phyloP scores from a whole-genome alignment of 257 asterid genomes.

The Solanum neorickii region DNA sequence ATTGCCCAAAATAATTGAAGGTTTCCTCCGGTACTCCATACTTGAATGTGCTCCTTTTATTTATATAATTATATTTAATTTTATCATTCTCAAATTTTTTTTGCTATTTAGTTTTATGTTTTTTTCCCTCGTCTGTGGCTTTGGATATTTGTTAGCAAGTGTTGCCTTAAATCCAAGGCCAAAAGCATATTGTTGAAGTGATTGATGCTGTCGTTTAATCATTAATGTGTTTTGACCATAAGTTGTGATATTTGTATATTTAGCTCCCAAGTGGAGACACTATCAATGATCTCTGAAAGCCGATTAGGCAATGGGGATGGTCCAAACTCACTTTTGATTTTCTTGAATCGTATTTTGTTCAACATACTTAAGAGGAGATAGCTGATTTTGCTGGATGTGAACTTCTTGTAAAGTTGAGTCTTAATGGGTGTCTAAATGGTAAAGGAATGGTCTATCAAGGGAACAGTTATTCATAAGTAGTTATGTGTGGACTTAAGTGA shows the following conservation, averaged over 20 bases:
- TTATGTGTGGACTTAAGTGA: neutral
- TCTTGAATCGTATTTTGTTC: neutral
- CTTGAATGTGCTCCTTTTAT: neutral
- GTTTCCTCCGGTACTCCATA: neutral
- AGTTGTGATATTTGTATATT: neutral
- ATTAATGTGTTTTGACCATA: neutral
- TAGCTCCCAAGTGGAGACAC: neutral
- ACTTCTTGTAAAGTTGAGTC: neutral
- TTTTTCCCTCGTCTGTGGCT: neutral
- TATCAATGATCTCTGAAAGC: neutral
- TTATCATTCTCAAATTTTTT: neutral
- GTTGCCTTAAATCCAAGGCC: neutral
- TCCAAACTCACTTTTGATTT: neutral
- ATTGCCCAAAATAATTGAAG: neutral
- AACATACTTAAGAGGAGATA: neutral
- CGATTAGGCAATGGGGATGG: neutral
- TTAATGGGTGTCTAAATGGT: neutral
- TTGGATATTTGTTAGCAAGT: neutral
- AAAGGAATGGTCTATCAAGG: neutral
- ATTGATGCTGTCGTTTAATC: neutral
- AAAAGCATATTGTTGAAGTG: neutral
- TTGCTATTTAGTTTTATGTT: neutral
- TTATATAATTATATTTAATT: no score
- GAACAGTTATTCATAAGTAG: neutral
- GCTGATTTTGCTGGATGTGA: neutral